Base-by-base conservation (phyloP, 2,329 filamentous ascomycete species). In the Beauveria caledonica region DNA sequence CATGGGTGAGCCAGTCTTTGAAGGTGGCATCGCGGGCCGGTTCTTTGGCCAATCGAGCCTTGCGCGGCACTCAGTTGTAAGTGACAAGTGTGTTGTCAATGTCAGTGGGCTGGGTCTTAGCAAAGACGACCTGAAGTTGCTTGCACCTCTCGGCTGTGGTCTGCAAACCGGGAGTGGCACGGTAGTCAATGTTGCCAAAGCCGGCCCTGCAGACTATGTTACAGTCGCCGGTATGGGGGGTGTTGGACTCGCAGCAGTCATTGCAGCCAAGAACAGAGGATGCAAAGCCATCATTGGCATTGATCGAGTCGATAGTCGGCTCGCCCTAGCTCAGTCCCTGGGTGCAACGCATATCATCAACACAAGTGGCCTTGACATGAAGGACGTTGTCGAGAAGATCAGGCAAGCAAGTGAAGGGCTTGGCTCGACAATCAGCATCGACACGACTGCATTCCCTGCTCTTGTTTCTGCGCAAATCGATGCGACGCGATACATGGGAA, bases 361-460 rank as follows among this genome's bases (percentile, higher is more conserved):
- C 40, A 63, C 66, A 13, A 61, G 59, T 1, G 60, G 46, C 1
- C 44, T 72, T 0, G 66, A 64, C 0, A 64, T 64, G 54, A 55
- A 46, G 6, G 63, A 72, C 19, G 64, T 73, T 1, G 66, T 65
- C 36, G 66, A 62, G 49, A 63, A 65, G 58, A 69, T 74, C 33
- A 65, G 64, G 25, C 60, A 66, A 25, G 78, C 76, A 5, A 76
- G 78, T 0, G 78, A 77, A 36, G 74, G 80, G 6, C 68, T 73
- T 0, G 79, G 80, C 0, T 71, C 77, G 0, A 76, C 74, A 2
- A 69, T 80, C 39, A 73, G 72, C 5, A 72, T 83, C 55, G 80
- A 83, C 58, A 81, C 79, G 0, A 82, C 78, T 1, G 81, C 78
- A 0, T 74, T 42, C 61, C 73, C 44, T 62, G 81, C 60, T 68